Percentiles rank a stretch among this genome's conserved stretches.
Evolutionary conservation across 768 basidiomycete species (phyloP).

Genomic region (Boletus tylopilopsis): DNA sequence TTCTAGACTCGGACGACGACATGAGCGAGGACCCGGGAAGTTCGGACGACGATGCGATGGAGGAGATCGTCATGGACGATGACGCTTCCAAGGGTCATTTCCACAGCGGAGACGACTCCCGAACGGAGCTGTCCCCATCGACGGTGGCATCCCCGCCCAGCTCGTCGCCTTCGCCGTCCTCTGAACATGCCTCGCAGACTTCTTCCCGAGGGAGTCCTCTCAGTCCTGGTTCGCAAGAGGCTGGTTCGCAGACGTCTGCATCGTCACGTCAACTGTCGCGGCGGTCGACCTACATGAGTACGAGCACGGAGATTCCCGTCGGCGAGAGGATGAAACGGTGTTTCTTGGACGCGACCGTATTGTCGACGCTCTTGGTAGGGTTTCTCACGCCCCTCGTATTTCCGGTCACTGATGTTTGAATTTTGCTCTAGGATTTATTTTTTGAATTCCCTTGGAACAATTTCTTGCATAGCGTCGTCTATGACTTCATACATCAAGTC

Average conservation of each 20-base stretch:
- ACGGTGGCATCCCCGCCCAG: conserved; percentile 30
- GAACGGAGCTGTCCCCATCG: conserved; percentile 29
- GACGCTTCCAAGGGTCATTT: conserved; percentile 41
- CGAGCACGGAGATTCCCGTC: conserved; percentile 43
- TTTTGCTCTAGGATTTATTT: conserved; percentile 70
- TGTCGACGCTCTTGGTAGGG: conserved; percentile 75
- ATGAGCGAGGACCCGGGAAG: conserved; percentile 73
- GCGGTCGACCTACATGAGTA: conserved; percentile 37
- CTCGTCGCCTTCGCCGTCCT: conserved; percentile 28
- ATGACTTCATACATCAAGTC: conserved; percentile 94
- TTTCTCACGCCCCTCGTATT: not conserved
- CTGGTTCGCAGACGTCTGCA: conserved; percentile 35
- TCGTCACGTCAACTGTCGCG: conserved; percentile 56
- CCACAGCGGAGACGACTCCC: conserved; percentile 26
- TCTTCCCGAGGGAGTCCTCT: conserved; percentile 25
- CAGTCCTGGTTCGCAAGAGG: conserved; percentile 28
- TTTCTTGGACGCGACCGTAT: conserved; percentile 70
- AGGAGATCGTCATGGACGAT: conserved; percentile 77
- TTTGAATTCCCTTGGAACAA: conserved; percentile 98
- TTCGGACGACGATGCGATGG: conserved; percentile 78
- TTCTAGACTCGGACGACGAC: conserved; percentile 70
- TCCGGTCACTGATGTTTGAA: not conserved
- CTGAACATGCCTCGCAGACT: conserved; percentile 28
- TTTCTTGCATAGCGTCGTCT: conserved; percentile 94
- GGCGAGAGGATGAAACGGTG: conserved; percentile 80